Evolutionary conservation across 1,284 basidiomycete species (phyloP).

Genomic region (Sanghuangporus baumii): DNA sequence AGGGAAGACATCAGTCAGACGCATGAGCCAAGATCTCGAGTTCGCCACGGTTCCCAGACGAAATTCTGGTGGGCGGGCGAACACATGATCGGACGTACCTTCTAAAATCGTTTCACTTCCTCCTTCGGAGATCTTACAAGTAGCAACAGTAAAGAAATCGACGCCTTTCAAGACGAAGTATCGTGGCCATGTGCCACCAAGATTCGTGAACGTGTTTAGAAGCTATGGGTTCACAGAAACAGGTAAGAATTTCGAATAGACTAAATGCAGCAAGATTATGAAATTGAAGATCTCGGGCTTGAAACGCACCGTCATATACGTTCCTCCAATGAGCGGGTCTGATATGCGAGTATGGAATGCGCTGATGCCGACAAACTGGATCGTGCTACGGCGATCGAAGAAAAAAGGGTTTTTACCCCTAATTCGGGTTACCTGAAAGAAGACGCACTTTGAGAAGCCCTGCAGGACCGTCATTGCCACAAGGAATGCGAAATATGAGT

Average conservation of each 20-base stretch:
- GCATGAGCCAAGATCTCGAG: background rate
- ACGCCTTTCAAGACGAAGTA: slow-evolving; percentile 91
- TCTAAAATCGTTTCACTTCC: slow-evolving; percentile 47
- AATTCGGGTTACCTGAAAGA: background rate
- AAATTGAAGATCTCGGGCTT: background rate
- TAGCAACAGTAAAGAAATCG: slow-evolving; percentile 80
- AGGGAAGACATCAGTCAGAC: background rate
- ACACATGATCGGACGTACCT: slow-evolving; percentile 37
- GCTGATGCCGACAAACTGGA: slow-evolving; percentile 97
- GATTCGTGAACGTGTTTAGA: slow-evolving; percentile 93
- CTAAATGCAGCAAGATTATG: slow-evolving; percentile 1
- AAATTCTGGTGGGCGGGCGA: background rate
- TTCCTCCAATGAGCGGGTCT: slow-evolving; percentile 95
- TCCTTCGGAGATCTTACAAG: slow-evolving; percentile 64
- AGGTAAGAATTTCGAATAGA: slow-evolving; percentile 10
- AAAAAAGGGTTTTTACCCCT: slow-evolving; percentile 2
- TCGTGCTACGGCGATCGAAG: slow-evolving; percentile 53
- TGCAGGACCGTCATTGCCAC: slow-evolving; percentile 78
- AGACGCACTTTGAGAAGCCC: slow-evolving; percentile 76
- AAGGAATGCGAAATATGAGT: slow-evolving; percentile 79
- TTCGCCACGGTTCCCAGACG: background rate
- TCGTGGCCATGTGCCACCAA: slow-evolving; percentile 97
- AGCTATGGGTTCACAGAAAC: slow-evolving; percentile 45
- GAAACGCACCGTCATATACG: slow-evolving; percentile 87
- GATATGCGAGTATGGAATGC: slow-evolving; percentile 98